Conservation (phyloP, 192 early-diverging fungal species). For the Funneliformis mosseae region DNA sequence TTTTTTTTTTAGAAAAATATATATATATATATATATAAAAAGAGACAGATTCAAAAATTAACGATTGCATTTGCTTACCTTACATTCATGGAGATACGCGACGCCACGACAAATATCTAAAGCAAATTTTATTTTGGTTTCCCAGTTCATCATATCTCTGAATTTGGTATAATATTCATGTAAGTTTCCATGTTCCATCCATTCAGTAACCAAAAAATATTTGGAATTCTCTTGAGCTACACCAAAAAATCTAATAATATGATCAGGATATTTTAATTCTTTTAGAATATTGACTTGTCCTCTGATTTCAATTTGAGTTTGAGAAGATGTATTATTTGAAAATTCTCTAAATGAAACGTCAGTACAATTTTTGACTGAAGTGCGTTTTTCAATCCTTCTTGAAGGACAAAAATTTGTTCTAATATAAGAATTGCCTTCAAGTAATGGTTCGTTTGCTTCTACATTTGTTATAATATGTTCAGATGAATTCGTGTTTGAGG, state of each 20-base stretch:
- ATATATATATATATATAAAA: no score
- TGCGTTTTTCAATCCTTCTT: no score
- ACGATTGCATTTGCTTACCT: neutral
- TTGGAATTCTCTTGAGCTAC: conserved; percentile 21
- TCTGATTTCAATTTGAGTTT: neutral
- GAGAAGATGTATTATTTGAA: no score
- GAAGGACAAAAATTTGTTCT: no score
- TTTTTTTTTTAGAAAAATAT: no score
- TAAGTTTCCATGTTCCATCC: conserved; percentile 40
- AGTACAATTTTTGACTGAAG: no score
- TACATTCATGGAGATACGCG: conserved; percentile 36
- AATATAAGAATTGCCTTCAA: no score
- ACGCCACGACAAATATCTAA: conserved; percentile 43
- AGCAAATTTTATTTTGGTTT: conserved; percentile 40
- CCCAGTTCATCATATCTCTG: neutral
- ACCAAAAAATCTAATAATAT: conserved; percentile 20
- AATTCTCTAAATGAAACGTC: no score
- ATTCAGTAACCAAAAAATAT: conserved; percentile 45
- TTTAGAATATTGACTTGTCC: conserved; percentile 7
- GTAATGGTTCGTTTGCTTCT: no score
- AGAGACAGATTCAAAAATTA: neutral
- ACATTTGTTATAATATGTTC: neutral
- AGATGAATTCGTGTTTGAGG: neutral
- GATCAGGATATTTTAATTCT: conserved; percentile 1
- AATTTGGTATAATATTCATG: conserved; percentile 44